A percentile compares a stretch with the other conserved stretches of the same genome.
phyloP scores from a whole-genome alignment of 495 filamentous ascomycete species.

The Lepraria neglecta region DNA sequence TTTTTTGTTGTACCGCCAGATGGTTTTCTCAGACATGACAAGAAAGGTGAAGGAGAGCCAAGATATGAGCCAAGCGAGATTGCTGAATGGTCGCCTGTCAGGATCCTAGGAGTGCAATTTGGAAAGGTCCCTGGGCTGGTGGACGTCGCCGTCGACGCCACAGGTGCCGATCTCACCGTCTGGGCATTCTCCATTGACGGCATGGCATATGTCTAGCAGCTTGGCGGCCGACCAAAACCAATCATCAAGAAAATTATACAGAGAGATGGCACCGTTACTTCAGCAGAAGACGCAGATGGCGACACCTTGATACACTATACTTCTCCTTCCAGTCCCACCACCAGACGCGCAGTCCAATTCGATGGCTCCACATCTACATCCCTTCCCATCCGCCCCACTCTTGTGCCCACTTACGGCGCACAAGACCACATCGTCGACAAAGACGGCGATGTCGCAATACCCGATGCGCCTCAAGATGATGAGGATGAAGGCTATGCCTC shows the following conservation, averaged over 20 bases:
- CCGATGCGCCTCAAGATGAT: background rate
- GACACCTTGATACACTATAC: slow-evolving; percentile 13
- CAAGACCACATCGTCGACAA: slow-evolving; percentile 6
- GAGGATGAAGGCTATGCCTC: slow-evolving; percentile 21
- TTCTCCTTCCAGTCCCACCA: background rate
- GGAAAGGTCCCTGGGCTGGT: slow-evolving; percentile 3
- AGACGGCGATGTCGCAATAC: slow-evolving; percentile 6
- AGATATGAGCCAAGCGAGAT: background rate
- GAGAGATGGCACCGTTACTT: slow-evolving; percentile 7
- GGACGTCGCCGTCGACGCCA: slow-evolving; percentile 20
- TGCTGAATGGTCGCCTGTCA: slow-evolving; percentile 14
- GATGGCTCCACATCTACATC: slow-evolving; percentile 5
- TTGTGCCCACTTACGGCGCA: background rate
- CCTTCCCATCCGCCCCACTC: background rate
- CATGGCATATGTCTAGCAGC: slow-evolving; percentile 18
- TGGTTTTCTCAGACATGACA: slow-evolving; percentile 35
- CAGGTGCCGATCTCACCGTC: slow-evolving; percentile 17
- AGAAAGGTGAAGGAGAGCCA: slow-evolving; percentile 4
- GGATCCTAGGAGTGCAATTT: slow-evolving; percentile 31
- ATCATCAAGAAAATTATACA: background rate
- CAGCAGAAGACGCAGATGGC: slow-evolving; percentile 12
- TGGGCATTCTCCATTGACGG: slow-evolving; percentile 8
- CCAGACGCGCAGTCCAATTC: slow-evolving; percentile 6
- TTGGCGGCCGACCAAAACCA: background rate
- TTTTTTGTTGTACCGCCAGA: slow-evolving; percentile 63